phyloP scores from a whole-genome alignment of 306 rosid species.

The Ochetophila trinervis region DNA sequence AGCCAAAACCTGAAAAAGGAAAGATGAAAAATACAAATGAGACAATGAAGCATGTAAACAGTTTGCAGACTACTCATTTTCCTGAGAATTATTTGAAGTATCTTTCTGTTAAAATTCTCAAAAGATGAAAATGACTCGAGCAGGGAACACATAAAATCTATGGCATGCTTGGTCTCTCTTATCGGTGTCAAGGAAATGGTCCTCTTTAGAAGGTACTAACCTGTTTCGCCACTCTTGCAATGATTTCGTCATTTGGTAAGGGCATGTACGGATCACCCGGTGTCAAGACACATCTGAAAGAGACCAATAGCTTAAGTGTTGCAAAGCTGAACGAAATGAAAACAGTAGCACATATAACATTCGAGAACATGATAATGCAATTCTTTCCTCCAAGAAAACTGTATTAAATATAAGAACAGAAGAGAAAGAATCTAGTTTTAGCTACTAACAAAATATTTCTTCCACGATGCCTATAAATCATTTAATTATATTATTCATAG shows the following conservation, averaged over 20 bases:
- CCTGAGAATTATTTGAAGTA: too few species aligned
- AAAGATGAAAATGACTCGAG: too few species aligned
- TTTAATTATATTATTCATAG: too few species aligned
- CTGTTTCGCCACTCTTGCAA: slow-evolving; percentile 87
- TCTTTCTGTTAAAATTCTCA: too few species aligned
- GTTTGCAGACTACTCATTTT: not conserved
- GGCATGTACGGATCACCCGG: slow-evolving; percentile 99
- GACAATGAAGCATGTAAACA: not conserved
- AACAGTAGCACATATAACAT: not conserved
- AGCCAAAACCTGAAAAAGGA: slow-evolving; percentile 53
- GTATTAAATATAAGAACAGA: too few species aligned
- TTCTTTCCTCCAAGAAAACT: too few species aligned
- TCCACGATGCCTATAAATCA: too few species aligned
- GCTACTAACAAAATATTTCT: too few species aligned
- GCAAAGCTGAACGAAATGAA: slow-evolving; percentile 18
- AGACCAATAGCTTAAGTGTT: slow-evolving; percentile 3
- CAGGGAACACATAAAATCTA: not conserved
- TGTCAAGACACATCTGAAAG: slow-evolving; percentile 84
- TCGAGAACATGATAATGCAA: not conserved
- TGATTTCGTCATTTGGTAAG: slow-evolving; percentile 78
- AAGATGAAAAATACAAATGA: too few species aligned
- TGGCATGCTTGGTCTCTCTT: too few species aligned
- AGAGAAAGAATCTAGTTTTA: too few species aligned
- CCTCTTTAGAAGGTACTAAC: slow-evolving; percentile 30
- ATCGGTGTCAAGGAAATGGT: slow-evolving; percentile 7